A percentile compares a stretch with the other conserved stretches of the same genome.
Evolutionary conservation across 2,329 filamentous ascomycete species (phyloP).

Genomic region (Fusarium goolgardi): DNA sequence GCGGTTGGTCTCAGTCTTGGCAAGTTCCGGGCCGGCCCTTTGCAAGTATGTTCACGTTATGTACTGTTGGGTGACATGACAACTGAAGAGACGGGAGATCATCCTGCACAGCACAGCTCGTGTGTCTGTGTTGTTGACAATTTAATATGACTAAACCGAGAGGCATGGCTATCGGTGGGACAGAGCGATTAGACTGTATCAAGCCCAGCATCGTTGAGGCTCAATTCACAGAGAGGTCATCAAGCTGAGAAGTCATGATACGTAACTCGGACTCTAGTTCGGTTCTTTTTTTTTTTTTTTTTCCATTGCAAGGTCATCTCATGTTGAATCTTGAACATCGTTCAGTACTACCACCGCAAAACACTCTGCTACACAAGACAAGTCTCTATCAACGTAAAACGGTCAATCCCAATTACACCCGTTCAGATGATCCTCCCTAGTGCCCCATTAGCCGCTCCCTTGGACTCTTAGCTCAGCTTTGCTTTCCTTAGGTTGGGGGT

Average conservation of each 20-base stretch:
- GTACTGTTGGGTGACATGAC: conserved; percentile 12
- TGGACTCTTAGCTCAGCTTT: not conserved
- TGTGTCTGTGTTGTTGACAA: conserved; percentile 11
- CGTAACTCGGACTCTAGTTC: not conserved
- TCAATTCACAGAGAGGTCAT: not conserved
- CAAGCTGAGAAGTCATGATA: not conserved
- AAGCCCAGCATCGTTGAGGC: not conserved
- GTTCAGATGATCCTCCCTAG: conserved; percentile 8
- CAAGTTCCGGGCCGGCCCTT: conserved; percentile 23
- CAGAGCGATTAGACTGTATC: not conserved
- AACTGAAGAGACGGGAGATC: conserved; percentile 10
- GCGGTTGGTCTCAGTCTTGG: not conserved
- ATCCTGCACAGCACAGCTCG: not conserved
- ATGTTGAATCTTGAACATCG: not conserved
- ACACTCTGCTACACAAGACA: not conserved
- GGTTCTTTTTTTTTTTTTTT: not conserved
- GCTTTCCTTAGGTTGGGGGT: conserved; percentile 11
- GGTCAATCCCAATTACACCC: not conserved
- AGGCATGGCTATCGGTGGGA: not conserved
- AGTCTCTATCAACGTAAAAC: conserved; percentile 7
- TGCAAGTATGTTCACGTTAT: not conserved
- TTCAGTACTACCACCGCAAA: not conserved
- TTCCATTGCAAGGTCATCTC: not conserved
- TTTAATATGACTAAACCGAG: conserved; percentile 22
- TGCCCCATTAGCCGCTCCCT: conserved; percentile 5